Percentiles rank a stretch among this genome's conserved stretches.
phyloP scores from a whole-genome alignment of 495 filamentous ascomycete genomes.

The Hypoxylon perforatum region DNA sequence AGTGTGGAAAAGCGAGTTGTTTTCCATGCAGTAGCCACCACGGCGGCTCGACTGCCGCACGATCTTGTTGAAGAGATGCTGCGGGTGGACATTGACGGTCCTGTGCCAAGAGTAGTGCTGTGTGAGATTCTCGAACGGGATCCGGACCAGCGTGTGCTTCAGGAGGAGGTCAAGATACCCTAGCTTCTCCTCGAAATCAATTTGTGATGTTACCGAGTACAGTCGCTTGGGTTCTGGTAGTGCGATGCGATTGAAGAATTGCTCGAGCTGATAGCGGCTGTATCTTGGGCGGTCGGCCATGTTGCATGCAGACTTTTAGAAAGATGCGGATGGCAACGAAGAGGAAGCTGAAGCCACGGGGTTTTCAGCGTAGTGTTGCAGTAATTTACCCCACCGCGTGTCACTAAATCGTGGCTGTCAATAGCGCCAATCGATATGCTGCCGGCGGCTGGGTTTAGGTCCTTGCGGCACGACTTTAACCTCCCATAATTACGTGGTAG shows the following conservation, averaged over 20 bases:
- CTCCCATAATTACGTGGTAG: too few species aligned
- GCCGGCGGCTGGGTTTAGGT: too few species aligned
- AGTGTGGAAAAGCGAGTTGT: slow-evolving; percentile 72
- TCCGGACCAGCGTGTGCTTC: slow-evolving; percentile 63
- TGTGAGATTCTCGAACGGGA: slow-evolving; percentile 78
- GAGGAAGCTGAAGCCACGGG: too few species aligned
- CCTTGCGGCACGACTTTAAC: too few species aligned
- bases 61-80: slow-evolving; percentile 72
- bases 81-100: slow-evolving; percentile 64
- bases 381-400: too few species aligned
- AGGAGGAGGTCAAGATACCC: slow-evolving; percentile 54
- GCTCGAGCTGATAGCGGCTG: slow-evolving; percentile 16
- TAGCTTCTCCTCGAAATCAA: slow-evolving; percentile 25
- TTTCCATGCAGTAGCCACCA: slow-evolving; percentile 85
- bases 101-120: slow-evolving; percentile 62
- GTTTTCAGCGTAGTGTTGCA: too few species aligned
- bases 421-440: too few species aligned
- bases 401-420: too few species aligned
- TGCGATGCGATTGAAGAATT: slow-evolving; percentile 53
- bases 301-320: too few species aligned
- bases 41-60: slow-evolving; percentile 50
- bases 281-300: slow-evolving; percentile 28
- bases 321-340: too few species aligned
- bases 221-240: slow-evolving; percentile 2
- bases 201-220: neutral